Conservation (phyloP, 805 yeast genomes). For the Wickerhamiella kazuoi region DNA sequence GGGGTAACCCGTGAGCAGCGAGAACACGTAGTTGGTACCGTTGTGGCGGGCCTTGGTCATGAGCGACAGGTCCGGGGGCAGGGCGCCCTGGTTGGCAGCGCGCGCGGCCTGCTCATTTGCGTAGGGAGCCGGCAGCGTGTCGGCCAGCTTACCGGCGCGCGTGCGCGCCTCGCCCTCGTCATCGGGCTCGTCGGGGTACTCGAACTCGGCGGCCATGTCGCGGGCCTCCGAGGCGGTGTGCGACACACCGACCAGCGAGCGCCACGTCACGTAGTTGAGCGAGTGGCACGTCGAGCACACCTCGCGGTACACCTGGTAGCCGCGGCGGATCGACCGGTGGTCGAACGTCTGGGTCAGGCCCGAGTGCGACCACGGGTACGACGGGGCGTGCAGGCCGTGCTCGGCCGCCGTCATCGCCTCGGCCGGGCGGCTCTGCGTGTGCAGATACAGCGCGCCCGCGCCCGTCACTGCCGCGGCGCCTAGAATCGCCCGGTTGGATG, state of each 20-base stretch:
- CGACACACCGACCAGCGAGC: constrained; percentile 92
- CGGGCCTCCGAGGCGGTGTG: constrained; percentile 81
- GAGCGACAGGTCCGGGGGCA: constrained; percentile 93
- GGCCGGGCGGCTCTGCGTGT: constrained; percentile 70
- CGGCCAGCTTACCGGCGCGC: constrained; percentile 97
- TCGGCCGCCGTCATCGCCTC: constrained; percentile 97
- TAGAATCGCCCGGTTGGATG: constrained; percentile 24
- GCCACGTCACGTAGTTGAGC: constrained; percentile 92
- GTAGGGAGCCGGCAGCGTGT: constrained; percentile 86
- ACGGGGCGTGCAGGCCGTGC: constrained; percentile 95
- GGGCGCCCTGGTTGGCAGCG: constrained; percentile 98
- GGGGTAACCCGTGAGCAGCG: constrained; percentile 94
- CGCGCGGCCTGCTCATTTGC: constrained; percentile 98
- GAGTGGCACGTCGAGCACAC: constrained; percentile 99
- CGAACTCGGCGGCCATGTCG: constrained; percentile 88
- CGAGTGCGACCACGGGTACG: constrained; percentile 81
- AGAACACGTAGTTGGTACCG: constrained; percentile 85
- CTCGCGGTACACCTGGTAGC: constrained; percentile 96
- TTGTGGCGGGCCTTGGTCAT: constrained; percentile 99
- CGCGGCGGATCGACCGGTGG: constrained; percentile 94
- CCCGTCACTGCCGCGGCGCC: constrained; percentile 52
- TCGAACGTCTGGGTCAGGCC: constrained; percentile 56
- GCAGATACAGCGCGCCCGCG: constrained; percentile 58
- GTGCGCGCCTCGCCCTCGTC: constrained; percentile 94
- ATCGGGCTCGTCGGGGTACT: constrained; percentile 92